Evolutionary conservation across 2,329 filamentous ascomycete genomes (phyloP).

Genomic region (Talaromyces islandicus): DNA sequence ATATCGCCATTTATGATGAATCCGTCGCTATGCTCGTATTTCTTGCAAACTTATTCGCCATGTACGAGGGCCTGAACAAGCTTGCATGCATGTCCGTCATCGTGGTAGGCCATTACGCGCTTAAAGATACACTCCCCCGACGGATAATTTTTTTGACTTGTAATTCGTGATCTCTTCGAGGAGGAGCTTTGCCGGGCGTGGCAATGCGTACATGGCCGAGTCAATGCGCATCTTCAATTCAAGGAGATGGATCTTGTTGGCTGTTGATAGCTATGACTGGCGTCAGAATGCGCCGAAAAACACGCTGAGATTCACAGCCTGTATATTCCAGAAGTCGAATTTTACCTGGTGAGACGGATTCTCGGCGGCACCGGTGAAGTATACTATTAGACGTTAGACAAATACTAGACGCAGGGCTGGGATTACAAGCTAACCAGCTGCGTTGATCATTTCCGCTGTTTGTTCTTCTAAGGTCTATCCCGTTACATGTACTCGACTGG

Average conservation of each 20-base stretch:
- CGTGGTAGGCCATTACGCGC: slow-evolving; percentile 44
- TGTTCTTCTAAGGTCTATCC: slow-evolving; percentile 53
- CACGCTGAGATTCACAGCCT: slow-evolving; percentile 68
- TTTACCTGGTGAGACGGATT: slow-evolving; percentile 60
- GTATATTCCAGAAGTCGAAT: slow-evolving; percentile 79
- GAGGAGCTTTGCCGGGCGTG: slow-evolving; percentile 56
- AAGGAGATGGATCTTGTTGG: slow-evolving; percentile 56
- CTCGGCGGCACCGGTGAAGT: slow-evolving; percentile 52
- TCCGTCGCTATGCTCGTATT: slow-evolving; percentile 23
- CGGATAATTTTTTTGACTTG: slow-evolving; percentile 40
- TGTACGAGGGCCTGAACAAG: slow-evolving; percentile 65
- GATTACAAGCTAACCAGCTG: slow-evolving; percentile 37
- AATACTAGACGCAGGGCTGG: neutral
- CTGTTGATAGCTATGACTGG: slow-evolving; percentile 52
- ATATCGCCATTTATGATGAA: slow-evolving; percentile 35
- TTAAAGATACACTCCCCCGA: slow-evolving; percentile 40
- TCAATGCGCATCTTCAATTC: slow-evolving; percentile 78
- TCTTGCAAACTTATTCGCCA: slow-evolving; percentile 48
- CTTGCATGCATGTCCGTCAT: slow-evolving; percentile 81
- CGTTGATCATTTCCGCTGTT: slow-evolving; percentile 65
- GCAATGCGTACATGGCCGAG: slow-evolving; percentile 65
- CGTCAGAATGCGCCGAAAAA: slow-evolving; percentile 60
- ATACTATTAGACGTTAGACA: slow-evolving; percentile 34
- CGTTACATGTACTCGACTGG: slow-evolving; percentile 52
- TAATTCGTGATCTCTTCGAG: slow-evolving; percentile 58